Conservation (phyloP, 1,139 yeast genomes). For the Geotrichum phurueaensis region DNA sequence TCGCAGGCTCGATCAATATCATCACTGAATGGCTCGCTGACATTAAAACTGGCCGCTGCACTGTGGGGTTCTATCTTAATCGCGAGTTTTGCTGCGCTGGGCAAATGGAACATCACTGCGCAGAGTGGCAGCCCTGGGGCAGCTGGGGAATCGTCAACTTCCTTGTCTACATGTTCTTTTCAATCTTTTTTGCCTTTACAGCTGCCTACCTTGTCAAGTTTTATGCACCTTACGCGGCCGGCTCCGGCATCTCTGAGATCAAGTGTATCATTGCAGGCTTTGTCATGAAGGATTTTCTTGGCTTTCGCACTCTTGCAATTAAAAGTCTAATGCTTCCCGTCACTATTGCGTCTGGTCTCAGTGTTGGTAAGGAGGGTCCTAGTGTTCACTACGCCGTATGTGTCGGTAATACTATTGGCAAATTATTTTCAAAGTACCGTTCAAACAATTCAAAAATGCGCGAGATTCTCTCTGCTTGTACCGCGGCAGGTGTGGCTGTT, state of each 20-base stretch:
- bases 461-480: slow-evolving; percentile 73
- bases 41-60: slow-evolving; percentile 72
- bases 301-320: slow-evolving; percentile 62
- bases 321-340: slow-evolving; percentile 80
- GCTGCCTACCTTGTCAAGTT: slow-evolving; percentile 65
- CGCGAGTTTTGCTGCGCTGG: slow-evolving; percentile 80
- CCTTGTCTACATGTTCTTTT: slow-evolving; percentile 51
- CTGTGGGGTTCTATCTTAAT: slow-evolving; percentile 62
- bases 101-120: slow-evolving; percentile 38
- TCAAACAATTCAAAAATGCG: slow-evolving; percentile 39
- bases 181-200: slow-evolving; percentile 54
- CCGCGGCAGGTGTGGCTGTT: slow-evolving; percentile 90
- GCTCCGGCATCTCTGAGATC: slow-evolving; percentile 94
- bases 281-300: slow-evolving; percentile 69
- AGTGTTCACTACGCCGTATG: slow-evolving; percentile 83
- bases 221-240: slow-evolving; percentile 89
- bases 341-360: slow-evolving; percentile 75
- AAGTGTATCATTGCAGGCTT: slow-evolving; percentile 94
- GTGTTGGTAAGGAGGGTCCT: slow-evolving; percentile 84
- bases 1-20: slow-evolving; percentile 76
- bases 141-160: slow-evolving; percentile 45
- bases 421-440: slow-evolving; percentile 44
- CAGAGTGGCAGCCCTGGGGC: slow-evolving; percentile 37
- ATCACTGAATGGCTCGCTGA: slow-evolving; percentile 84
- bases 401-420: slow-evolving; percentile 63